These are phyloP conservation scores for Xylaria sp. DNA, from an alignment of 2,329 filamentous ascomycete genomes.

Conservation along the genomic window DNA sequence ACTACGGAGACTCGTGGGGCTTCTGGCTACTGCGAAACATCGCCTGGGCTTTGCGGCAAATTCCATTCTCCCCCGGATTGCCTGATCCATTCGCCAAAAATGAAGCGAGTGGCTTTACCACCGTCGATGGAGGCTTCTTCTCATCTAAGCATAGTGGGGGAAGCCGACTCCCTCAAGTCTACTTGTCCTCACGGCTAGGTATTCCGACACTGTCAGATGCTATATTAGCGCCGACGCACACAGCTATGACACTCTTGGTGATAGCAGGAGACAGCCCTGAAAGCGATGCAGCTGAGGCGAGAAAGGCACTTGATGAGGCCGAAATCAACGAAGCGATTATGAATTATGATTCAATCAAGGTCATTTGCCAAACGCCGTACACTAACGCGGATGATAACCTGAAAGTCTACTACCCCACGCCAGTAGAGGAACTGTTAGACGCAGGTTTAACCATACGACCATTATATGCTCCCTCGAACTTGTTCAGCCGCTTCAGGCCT, in stretches of 20 bases:
- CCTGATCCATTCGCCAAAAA: slow-evolving; percentile 26
- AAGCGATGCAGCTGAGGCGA: slow-evolving; percentile 30
- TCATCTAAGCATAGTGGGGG: slow-evolving; percentile 38
- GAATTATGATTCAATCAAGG: slow-evolving; percentile 35
- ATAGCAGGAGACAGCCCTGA: slow-evolving; percentile 19
- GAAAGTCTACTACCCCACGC: slow-evolving; percentile 37
- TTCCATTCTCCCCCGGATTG: slow-evolving; percentile 32
- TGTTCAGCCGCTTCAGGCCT: slow-evolving; percentile 35
- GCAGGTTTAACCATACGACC: slow-evolving; percentile 21
- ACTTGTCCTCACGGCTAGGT: slow-evolving; percentile 29
- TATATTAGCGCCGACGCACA: slow-evolving; percentile 32
- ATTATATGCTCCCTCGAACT: slow-evolving; percentile 35
- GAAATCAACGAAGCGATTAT: slow-evolving; percentile 30
- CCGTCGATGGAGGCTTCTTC: slow-evolving; percentile 41
- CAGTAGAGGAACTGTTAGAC: slow-evolving; percentile 27
- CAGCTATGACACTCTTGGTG: slow-evolving; percentile 40
- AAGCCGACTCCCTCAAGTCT: slow-evolving; percentile 43
- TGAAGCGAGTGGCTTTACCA: slow-evolving; percentile 39
- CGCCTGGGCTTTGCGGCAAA: slow-evolving; percentile 27
- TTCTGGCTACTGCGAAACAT: slow-evolving; percentile 41
- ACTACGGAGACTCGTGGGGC: slow-evolving; percentile 37
- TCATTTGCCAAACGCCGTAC: slow-evolving; percentile 25
- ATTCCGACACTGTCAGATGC: slow-evolving; percentile 39
- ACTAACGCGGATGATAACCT: background rate
- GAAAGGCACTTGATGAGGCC: slow-evolving; percentile 26